Conservation (phyloP, 2,329 filamentous ascomycete genomes). For the Beauveria sp. region DNA sequence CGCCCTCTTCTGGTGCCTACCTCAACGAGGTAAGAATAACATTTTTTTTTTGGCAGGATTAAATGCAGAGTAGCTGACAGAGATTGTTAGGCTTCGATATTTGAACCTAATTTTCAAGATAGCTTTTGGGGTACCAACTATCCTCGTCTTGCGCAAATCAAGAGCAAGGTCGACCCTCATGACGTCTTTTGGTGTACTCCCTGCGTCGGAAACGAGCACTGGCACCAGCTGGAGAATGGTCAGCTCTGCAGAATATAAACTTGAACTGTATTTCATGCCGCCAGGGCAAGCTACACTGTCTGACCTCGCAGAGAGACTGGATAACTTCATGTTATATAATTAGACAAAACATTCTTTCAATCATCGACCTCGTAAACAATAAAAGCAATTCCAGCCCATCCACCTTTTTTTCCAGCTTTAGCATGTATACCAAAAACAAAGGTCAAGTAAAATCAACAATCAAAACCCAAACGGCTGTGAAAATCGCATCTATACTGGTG, state of each 20-base stretch:
- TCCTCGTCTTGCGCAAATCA: slow-evolving; percentile 33
- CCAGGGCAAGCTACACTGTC: too few species aligned
- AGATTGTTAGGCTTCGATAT: slow-evolving; percentile 24
- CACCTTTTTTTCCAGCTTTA: not conserved
- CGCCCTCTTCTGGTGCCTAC: slow-evolving; percentile 35
- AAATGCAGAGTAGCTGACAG: not conserved
- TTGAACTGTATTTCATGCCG: not conserved
- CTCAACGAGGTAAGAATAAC: slow-evolving; percentile 33
- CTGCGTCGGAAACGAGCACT: slow-evolving; percentile 39
- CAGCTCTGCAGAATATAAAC: slow-evolving; percentile 18
- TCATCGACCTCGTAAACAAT: not conserved
- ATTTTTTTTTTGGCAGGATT: too few species aligned
- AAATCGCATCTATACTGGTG: not conserved
- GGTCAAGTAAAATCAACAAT: not conserved
- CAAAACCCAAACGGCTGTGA: not conserved
- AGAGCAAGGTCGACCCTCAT: slow-evolving; percentile 36
- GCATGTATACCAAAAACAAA: not conserved
- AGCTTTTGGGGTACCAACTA: slow-evolving; percentile 41
- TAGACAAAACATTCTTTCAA: not conserved
- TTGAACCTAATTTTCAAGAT: slow-evolving; percentile 30
- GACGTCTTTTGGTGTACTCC: slow-evolving; percentile 42
- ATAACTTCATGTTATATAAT: not conserved
- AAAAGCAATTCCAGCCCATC: not conserved
- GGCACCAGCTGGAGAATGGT: slow-evolving; percentile 21
- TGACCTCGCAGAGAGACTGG: not conserved